Conservation (phyloP, 495 filamentous ascomycete species). For the Hypoxylon perforatum region DNA sequence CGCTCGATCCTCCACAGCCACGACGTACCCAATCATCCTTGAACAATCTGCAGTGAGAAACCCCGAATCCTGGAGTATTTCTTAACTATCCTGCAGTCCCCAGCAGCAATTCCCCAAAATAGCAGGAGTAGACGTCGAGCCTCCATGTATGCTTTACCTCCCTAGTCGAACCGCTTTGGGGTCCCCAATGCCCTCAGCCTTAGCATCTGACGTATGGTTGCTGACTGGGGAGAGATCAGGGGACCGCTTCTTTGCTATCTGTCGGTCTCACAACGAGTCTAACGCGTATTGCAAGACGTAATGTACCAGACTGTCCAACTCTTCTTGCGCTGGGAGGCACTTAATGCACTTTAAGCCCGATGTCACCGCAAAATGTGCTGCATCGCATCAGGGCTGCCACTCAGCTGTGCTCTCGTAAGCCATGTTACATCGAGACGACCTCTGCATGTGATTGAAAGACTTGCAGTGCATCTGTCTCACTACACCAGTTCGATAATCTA, state of each 20-base stretch:
- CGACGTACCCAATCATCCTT: slow-evolving; percentile 18
- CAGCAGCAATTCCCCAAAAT: slow-evolving; percentile 34
- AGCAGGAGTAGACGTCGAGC: slow-evolving; percentile 26
- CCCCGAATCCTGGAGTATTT: slow-evolving; percentile 12
- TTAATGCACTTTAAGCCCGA: slow-evolving; percentile 11
- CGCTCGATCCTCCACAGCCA: slow-evolving; percentile 39
- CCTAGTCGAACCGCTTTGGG: slow-evolving; percentile 1
- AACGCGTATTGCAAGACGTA: slow-evolving; percentile 28
- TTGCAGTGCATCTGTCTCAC: slow-evolving; percentile 23
- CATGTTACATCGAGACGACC: slow-evolving; percentile 28
- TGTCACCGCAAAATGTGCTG: slow-evolving; percentile 12
- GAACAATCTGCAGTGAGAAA: slow-evolving; percentile 14
- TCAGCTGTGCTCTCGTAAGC: slow-evolving; percentile 34
- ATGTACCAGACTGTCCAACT: slow-evolving; percentile 19
- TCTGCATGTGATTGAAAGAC: slow-evolving; percentile 20
- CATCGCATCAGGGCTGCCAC: slow-evolving; percentile 14
- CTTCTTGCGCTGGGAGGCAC: slow-evolving; percentile 3
- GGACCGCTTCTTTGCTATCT: slow-evolving; percentile 8
- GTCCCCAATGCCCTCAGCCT: slow-evolving; percentile 14
- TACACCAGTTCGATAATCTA: slow-evolving; percentile 10
- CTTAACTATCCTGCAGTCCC: slow-evolving; percentile 11
- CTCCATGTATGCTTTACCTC: background rate
- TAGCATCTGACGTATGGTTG: slow-evolving; percentile 15
- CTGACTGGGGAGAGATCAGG: slow-evolving; percentile 12
- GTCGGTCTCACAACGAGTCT: slow-evolving; percentile 17